Evolutionary conservation across 176 grass and related monocot species (phyloP).

Genomic region (Oryza rufipogon): DNA sequence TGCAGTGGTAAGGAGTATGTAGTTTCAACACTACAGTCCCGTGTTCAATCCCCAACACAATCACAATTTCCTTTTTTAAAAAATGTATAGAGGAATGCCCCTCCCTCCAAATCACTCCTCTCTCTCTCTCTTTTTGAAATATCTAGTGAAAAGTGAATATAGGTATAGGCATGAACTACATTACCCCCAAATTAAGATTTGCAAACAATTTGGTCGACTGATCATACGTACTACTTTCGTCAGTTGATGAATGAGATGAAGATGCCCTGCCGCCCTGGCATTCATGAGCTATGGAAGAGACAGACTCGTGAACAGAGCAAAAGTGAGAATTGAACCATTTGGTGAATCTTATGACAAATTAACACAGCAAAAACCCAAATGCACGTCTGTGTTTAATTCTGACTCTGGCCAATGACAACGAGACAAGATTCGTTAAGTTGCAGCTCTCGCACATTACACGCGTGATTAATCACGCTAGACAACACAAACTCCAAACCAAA

Average conservation of each 20-base stretch:
- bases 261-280: neutral
- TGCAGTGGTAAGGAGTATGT: too few species aligned
- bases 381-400: neutral
- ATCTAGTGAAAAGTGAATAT: too few species aligned
- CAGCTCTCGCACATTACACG: neutral
- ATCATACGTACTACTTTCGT: neutral
- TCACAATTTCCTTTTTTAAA: too few species aligned
- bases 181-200: too few species aligned
- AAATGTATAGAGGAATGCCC: too few species aligned
- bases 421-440: neutral
- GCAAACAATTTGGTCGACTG: neutral
- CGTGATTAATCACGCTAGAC: slow-evolving; percentile 8
- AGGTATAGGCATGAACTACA: too few species aligned
- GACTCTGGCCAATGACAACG: neutral
- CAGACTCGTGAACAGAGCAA: neutral
- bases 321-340: neutral
- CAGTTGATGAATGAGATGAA: neutral
- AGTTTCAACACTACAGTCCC: too few species aligned
- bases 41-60: too few species aligned
- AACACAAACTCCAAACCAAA: slow-evolving; percentile 13
- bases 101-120: too few species aligned
- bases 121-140: too few species aligned
- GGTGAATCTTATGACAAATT: neutral
- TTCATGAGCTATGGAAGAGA: neutral
- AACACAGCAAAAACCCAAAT: neutral